Evolutionary conservation across 208 protist species (phyloP).

Genomic region (Novymonas esmeraldas): DNA sequence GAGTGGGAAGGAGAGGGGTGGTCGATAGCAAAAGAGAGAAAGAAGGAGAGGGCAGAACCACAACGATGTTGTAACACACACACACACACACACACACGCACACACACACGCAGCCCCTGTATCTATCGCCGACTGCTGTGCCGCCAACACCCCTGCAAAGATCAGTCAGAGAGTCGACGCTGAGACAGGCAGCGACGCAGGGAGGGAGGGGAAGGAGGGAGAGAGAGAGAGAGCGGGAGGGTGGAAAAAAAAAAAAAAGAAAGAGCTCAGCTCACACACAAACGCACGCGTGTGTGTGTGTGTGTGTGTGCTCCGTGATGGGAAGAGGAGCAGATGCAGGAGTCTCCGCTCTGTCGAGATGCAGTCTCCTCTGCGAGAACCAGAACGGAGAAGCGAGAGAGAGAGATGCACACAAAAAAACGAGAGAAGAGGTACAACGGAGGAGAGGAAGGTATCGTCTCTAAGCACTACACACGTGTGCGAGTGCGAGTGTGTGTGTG

Average conservation of each 20-base stretch:
- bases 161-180: not conserved
- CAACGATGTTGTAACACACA: not conserved
- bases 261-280: slow-evolving; percentile 18
- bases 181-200: not conserved
- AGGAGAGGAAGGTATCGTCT: no score
- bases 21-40: not conserved
- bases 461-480: no score
- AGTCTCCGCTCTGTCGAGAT: no score
- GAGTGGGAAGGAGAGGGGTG: not conserved
- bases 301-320: not conserved
- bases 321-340: no score
- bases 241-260: not conserved
- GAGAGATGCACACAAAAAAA: not conserved
- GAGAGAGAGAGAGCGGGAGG: not conserved
- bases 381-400: not conserved
- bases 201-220: not conserved
- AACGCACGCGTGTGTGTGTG: not conserved
- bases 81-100: not conserved
- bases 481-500: no score
- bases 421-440: not conserved
- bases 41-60: not conserved
- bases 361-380: no score
- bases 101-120: not conserved
- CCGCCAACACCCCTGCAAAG: not conserved
- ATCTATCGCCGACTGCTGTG: not conserved